Evolutionary conservation across 345 rosid genomes (phyloP), one percentile per base, ranked within the genome.

Genomic region (Laguncularia racemosa): DNA sequence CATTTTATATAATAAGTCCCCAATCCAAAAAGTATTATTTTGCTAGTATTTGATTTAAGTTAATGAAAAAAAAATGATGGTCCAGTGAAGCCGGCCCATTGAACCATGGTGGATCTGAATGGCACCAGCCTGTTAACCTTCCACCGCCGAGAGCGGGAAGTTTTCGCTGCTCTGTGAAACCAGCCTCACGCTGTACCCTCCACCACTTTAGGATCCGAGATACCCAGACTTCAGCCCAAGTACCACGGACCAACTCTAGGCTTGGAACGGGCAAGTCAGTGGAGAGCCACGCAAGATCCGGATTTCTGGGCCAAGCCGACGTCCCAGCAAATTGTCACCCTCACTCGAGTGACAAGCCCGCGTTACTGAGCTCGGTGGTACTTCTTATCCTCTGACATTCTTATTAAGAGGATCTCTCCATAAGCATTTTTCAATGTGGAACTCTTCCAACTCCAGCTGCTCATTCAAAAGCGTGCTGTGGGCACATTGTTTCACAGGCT

Each of bases 221-320:
- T 4, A 12, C 45, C 67, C 53, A 26, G 5, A 20, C 60, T 19
- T 63, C 48, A 28, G 60, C 43, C 14, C 4, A 21, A 9, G 3
- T 14, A 23, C 16, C 54, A 18, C 1, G 13, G 53, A 10, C 44
- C 53, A 55, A 28, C 67, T 63, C 51, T 13, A 3, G 10, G 20
- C 67, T 63, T 63, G 61, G 71, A 60, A 3, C 17, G 71, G 71
- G 66, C 71, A 11, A 13, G 48, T 61, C 71, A 55, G 61, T 3
- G 4, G 12, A 0, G 6, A 13, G 17, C 56, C 47, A 19, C 6
- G 43, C 14, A 33, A 55, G 18, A 8, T 57, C 66, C 66, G 11
- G 16, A 57, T 46, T 1, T 1, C 9, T 17, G 23, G 21, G 17
- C 6, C 15, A 0, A 26, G 11, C 52, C 38, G 23, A 50, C 16